These are phyloP conservation scores for Fragilaria radians DNA, from an alignment of 108 stramenopile species.

Conservation along the genomic window DNA sequence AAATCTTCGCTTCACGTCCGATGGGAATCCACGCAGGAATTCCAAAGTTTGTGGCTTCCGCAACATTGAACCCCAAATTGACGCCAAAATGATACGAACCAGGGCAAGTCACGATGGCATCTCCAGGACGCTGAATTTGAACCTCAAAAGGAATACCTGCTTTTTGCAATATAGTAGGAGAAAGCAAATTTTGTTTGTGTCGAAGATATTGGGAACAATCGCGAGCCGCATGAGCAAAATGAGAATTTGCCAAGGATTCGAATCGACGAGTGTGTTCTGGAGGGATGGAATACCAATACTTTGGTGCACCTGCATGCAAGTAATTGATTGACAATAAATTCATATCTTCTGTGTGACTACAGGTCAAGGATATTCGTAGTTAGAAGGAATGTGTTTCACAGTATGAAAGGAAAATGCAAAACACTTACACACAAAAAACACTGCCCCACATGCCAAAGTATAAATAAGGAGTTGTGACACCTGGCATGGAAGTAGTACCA, in stretches of 20 bases:
- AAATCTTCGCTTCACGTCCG: slow-evolving; percentile 71
- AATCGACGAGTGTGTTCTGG: slow-evolving; percentile 76
- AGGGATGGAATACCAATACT: slow-evolving; percentile 95
- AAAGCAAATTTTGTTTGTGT: slow-evolving; percentile 91
- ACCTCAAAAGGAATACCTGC: slow-evolving; percentile 89
- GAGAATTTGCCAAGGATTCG: slow-evolving; percentile 65
- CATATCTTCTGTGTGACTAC: slow-evolving; percentile 94
- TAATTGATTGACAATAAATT: slow-evolving; percentile 97
- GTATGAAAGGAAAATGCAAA: not conserved
- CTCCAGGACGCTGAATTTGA: slow-evolving; percentile 91
- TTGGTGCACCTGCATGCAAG: slow-evolving; percentile 94
- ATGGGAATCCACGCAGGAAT: slow-evolving; percentile 90
- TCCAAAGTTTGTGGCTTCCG: slow-evolving; percentile 92
- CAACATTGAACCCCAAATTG: slow-evolving; percentile 97
- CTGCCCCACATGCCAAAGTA: slow-evolving; percentile 90
- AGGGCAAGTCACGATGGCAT: slow-evolving; percentile 96
- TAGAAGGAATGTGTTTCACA: not conserved
- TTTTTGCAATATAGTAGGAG: slow-evolving; percentile 80
- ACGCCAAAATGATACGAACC: slow-evolving; percentile 96
- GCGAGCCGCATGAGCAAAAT: slow-evolving; percentile 58
- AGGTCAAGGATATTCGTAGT: not conserved
- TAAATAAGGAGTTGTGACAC: slow-evolving; percentile 83
- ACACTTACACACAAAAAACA: slow-evolving; percentile 57
- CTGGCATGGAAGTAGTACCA: slow-evolving; percentile 45
- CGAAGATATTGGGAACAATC: slow-evolving; percentile 89